A percentile compares a stretch with the other conserved stretches of the same genome.
Evolutionary conservation across 1,139 yeast species (phyloP).

Genomic region (Zygoascus hellenicus): DNA sequence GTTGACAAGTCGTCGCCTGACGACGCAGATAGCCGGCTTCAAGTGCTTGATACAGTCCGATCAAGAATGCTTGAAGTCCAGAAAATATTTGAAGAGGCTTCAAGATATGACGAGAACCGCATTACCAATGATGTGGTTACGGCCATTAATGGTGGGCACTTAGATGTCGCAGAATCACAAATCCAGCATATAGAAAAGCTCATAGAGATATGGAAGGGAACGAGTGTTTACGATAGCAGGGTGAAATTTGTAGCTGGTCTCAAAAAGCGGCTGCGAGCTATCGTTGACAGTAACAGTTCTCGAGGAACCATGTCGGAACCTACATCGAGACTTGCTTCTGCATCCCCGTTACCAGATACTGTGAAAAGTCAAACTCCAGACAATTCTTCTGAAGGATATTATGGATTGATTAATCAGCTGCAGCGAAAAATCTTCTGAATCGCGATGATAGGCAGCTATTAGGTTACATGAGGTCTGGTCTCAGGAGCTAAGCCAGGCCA

Average conservation of each 20-base stretch:
- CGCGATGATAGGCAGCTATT: no score
- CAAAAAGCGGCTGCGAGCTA: conserved; percentile 25
- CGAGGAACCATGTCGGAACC: no score
- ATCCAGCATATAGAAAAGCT: conserved; percentile 23
- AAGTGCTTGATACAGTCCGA: conserved; percentile 26
- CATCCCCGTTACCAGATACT: no score
- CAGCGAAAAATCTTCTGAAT: conserved; percentile 20
- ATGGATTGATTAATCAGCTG: conserved; percentile 19
- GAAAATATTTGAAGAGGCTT: conserved; percentile 27
- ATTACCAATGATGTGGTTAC: conserved; percentile 19
- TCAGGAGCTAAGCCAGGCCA: no score
- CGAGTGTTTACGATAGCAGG: conserved; percentile 21
- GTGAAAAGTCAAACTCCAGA: neutral
- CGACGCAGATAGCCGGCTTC: conserved; percentile 16
- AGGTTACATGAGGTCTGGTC: no score
- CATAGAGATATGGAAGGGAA: conserved; percentile 31
- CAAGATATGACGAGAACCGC: conserved; percentile 24
- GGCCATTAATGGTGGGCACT: conserved; percentile 21
- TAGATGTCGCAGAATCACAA: conserved; percentile 21
- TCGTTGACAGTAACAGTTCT: conserved; percentile 6
- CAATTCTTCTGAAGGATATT: conserved; percentile 12
- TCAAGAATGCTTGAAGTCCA: conserved; percentile 28
- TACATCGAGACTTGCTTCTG: no score
- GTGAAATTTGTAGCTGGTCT: conserved; percentile 24
- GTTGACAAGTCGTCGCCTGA: conserved; percentile 7